Conservation (phyloP, 83 land plant genomes). For the Isoetes engelmannii region DNA sequence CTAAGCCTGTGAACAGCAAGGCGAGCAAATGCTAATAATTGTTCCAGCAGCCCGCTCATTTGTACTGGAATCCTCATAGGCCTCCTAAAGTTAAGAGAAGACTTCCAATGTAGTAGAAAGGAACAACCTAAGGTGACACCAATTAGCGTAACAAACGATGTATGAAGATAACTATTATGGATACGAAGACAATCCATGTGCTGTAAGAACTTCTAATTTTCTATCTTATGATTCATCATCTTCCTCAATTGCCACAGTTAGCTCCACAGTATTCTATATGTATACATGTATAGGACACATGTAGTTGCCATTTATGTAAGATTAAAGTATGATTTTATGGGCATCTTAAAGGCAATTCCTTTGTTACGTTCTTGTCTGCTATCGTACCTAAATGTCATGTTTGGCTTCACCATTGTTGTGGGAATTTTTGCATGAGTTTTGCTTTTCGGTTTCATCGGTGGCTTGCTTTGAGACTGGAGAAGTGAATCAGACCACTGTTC, state of each 20-base stretch:
- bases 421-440: too few species aligned
- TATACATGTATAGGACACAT: too few species aligned
- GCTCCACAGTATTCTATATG: constrained; percentile 58
- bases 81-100: constrained; percentile 32
- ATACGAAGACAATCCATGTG: constrained; percentile 68
- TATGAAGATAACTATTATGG: constrained; percentile 16
- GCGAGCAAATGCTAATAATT: constrained; percentile 73
- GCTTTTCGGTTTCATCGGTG: too few species aligned
- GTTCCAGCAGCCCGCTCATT: constrained; percentile 65
- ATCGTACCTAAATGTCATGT: too few species aligned
- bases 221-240: constrained; percentile 55
- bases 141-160: background rate
- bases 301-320: too few species aligned
- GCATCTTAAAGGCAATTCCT: too few species aligned
- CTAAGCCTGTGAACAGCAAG: constrained; percentile 43
- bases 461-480: too few species aligned
- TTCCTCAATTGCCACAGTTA: constrained; percentile 43
- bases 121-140: background rate
- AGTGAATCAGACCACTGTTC: too few species aligned
- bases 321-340: too few species aligned
- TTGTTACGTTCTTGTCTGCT: too few species aligned
- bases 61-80: constrained; percentile 62
- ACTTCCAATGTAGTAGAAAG: background rate
- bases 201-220: constrained; percentile 54
- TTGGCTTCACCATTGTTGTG: too few species aligned